Conservation (phyloP, 306 rosid genomes). For the Fragaria ananassa region DNA sequence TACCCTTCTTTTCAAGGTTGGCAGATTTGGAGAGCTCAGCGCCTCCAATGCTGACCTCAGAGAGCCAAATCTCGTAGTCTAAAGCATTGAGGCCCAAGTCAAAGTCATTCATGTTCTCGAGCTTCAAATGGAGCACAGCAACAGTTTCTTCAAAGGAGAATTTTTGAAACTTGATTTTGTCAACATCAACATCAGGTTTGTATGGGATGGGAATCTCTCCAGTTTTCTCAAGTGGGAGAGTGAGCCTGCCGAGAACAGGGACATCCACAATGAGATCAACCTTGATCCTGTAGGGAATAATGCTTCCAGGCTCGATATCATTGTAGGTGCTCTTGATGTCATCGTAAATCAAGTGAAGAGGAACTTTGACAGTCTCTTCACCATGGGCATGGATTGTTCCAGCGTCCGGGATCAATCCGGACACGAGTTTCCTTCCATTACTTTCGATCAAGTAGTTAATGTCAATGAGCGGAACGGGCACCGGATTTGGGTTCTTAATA, state of each 20-base stretch:
- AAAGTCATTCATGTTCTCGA: conserved; percentile 93
- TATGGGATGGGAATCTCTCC: conserved; percentile 94
- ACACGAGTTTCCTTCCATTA: conserved; percentile 80
- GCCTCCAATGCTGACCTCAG: conserved; percentile 70
- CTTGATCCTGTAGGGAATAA: conserved; percentile 73
- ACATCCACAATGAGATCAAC: conserved; percentile 85
- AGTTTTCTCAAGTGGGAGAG: conserved; percentile 82
- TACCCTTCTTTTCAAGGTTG: conserved; percentile 57
- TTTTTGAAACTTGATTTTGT: conserved; percentile 64
- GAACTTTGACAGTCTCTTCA: conserved; percentile 76
- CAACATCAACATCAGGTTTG: conserved; percentile 90
- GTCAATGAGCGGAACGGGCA: conserved; percentile 86
- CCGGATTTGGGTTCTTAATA: conserved; percentile 83
- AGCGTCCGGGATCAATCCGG: conserved; percentile 90
- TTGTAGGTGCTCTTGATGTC: conserved; percentile 73
- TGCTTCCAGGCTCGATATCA: conserved; percentile 79
- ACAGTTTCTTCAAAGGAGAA: conserved; percentile 87
- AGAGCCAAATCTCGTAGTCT: conserved; percentile 85
- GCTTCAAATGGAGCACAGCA: conserved; percentile 77
- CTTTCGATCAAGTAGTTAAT: conserved; percentile 81
- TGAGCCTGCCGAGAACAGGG: conserved; percentile 77
- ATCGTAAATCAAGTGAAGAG: conserved; percentile 62
- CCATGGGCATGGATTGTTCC: conserved; percentile 88
- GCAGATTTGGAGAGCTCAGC: conserved; percentile 66
- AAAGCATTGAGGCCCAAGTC: conserved; percentile 71